A percentile compares a stretch with the other conserved stretches of the same genome.
Evolutionary conservation across 371 early-diverging fungal species (phyloP).

Genomic region (Circinella umbellata): DNA sequence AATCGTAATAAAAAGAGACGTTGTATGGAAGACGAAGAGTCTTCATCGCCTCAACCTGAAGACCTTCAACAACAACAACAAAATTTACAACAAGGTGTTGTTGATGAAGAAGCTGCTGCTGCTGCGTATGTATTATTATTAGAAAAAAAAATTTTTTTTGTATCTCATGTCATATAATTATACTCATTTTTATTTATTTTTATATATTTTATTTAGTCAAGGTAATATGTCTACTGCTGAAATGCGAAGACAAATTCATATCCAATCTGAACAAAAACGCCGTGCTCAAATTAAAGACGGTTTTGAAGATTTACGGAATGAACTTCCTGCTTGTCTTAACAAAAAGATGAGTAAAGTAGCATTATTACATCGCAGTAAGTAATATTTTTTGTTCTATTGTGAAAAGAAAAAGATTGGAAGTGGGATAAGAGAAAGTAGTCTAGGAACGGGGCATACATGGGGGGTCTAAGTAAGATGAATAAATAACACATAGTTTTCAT

Average conservation of each 20-base stretch:
- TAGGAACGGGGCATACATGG: neutral
- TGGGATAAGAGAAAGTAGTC: too few relatives aligned
- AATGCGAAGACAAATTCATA: conserved; percentile 50
- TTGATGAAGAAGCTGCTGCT: neutral
- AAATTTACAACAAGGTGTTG: neutral
- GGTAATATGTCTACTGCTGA: conserved; percentile 32
- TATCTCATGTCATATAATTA: neutral
- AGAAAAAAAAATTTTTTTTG: neutral
- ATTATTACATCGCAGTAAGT: conserved; percentile 42
- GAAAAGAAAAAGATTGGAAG: neutral
- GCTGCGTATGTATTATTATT: neutral
- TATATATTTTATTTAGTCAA: neutral
- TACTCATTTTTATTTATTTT: neutral
- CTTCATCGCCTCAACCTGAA: neutral
- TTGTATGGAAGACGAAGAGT: neutral
- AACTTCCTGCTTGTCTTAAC: conserved; percentile 42
- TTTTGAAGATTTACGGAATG: conserved; percentile 45
- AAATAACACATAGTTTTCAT: neutral
- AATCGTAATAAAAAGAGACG: conserved; percentile 18
- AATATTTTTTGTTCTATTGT: neutral
- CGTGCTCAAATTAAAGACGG: conserved; percentile 55
- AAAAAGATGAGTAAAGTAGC: conserved; percentile 52
- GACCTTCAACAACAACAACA: conserved; percentile 5
- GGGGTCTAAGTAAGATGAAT: neutral
- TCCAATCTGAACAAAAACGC: conserved; percentile 54